phyloP scores from a whole-genome alignment of 495 filamentous ascomycete genomes.

The Aspergillus funiculosus region DNA sequence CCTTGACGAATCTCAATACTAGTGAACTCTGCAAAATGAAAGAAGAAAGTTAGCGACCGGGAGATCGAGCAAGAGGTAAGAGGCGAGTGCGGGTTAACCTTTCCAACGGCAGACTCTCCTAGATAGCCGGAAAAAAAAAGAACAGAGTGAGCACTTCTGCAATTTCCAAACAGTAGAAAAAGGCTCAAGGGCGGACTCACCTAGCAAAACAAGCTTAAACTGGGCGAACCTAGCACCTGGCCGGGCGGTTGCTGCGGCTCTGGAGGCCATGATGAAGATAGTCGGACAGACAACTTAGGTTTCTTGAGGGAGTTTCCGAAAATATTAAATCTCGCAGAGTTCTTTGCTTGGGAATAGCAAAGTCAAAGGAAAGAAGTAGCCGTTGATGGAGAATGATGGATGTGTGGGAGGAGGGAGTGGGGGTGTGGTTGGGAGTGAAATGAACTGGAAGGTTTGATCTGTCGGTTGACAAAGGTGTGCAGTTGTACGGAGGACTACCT shows the following conservation, averaged over 20 bases:
- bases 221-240: constrained; percentile 87
- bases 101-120: constrained; percentile 99
- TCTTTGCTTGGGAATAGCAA: not conserved
- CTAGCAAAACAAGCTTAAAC: constrained; percentile 96
- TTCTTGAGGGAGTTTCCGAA: not conserved
- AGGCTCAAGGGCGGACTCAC: constrained; percentile 44
- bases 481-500: constrained; percentile 6
- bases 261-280: constrained; percentile 62
- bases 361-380: not conserved
- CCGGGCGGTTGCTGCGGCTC: constrained; percentile 69
- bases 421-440: constrained; percentile 13
- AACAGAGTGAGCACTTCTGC: constrained; percentile 25
- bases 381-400: not conserved
- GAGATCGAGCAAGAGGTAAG: constrained; percentile 22
- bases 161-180: constrained; percentile 7
- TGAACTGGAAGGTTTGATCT: constrained; percentile 18
- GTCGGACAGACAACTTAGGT: constrained; percentile 8
- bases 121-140: constrained; percentile 16
- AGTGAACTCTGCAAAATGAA: constrained; percentile 70
- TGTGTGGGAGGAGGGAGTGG: constrained; percentile 1
- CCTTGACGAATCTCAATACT: constrained; percentile 96
- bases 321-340: constrained; percentile 3
- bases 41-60: constrained; percentile 30
- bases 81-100: constrained; percentile 52
- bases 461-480: not conserved